Evolutionary conservation across 2,329 filamentous ascomycete genomes (phyloP), one percentile per base, ranked within the genome.

Genomic region (Zopfia rhizophila): DNA sequence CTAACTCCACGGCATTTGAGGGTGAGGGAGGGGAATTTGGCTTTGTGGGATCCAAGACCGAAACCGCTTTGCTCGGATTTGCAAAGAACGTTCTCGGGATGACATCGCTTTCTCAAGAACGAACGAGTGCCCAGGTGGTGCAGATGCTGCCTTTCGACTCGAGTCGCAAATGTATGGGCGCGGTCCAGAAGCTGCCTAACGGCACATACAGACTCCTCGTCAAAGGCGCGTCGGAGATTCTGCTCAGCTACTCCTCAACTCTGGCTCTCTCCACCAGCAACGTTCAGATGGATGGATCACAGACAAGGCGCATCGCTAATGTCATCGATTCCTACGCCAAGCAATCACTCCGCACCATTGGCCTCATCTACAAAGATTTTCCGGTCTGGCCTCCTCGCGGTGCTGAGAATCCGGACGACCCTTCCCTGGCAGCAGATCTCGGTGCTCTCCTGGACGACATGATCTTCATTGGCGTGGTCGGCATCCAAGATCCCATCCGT

Each of bases 401-500:
- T 16, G 40, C 54, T 7, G 56, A 52, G 19, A 38, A 27, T 13
- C 35, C 53, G 1, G 53, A 58, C 21, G 55, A 58, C 31, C 50
- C 47, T 3, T 45, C 48, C 3, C 7, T 45, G 7, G 49, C 43
- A 44, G 79, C 85, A n/a, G 72, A 78, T 7, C 88, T 90, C 53
- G 85, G 88, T 32, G 79, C 85, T 40, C 70, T 90, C 12, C 89
- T 89, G 69, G 76, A 79, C 35, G 78, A 85, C 41, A 88, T 90
- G 87, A 75, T 77, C 11, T 84, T 90, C 51, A 65, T 90, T 29
- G 81, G 83, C 25, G 77, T 91, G 56, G 86, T 90, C 36, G 88
- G 88, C 51, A 91, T 91, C 54, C 88, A 91, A 65, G 88, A 91
- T 68, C 88, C 88, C 27, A 80, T 91, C 16, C 87, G 88, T 44